Base-by-base conservation (phyloP, 192 early-diverging fungal species). In the Polychytrium aggregatum region DNA sequence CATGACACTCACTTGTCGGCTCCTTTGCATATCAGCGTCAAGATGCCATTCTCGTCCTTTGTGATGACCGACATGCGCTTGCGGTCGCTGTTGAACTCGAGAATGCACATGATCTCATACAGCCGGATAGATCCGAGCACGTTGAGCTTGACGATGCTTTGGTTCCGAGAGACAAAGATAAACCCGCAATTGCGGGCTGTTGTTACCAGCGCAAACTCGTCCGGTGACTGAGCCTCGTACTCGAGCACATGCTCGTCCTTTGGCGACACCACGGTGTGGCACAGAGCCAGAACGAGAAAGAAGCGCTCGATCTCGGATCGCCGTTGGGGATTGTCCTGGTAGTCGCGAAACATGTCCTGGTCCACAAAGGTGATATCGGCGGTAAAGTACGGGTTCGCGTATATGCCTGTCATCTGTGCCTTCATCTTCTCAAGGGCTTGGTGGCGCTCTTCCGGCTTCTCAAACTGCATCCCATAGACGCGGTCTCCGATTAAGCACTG, bases 401-500 rank as follows among this genome's bases (percentile, higher is more conserved):
- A 53, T 26, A 63, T 36, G 17, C n/a, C 25, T 33, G 43, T 4
- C 17, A 43, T 41, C 37, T 74, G 70, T 14, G 31, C 56, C 29
- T 52, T 57, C 37, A 53, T 55, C n/a, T n/a, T n/a, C n/a, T n/a
- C n/a, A n/a, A n/a, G n/a, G 20, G 30, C 53, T 27, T 55, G 54
- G 14, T 65, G 57, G 26, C 65, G 48, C 48, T 59, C 59, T 1
- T 42, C 70, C 21, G 79, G 56, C 9, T 65, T 78, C 14, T 74
- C 81, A 33, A 27, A 43, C 8, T 42, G 60, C 53, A 53, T 43
- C 0, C 93, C 90, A 56, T 92, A 95, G 9, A 78, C 65, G 18
- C 67, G 68, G 13, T 90, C 93, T 40, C 64, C 70, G 48, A 88
- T 90, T 84, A 83, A 81, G 64, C 90, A 93, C 53, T 85, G 81